A percentile compares a stretch with the other conserved stretches of the same genome.
phyloP scores from a whole-genome alignment of 805 yeast species.

The Yamadazyma endophytica region DNA sequence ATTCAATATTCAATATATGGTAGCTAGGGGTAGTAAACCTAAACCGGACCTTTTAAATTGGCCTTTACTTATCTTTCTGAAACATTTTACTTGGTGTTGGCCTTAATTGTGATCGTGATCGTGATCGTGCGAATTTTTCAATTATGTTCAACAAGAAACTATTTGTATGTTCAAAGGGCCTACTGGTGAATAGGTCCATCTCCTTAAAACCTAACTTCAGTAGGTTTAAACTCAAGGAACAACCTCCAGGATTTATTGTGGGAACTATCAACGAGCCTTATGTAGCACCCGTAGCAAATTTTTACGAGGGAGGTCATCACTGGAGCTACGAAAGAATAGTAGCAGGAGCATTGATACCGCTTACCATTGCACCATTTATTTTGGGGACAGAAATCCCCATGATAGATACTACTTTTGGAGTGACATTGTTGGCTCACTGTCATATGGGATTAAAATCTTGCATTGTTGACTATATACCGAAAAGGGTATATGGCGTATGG shows the following conservation, averaged over 20 bases:
- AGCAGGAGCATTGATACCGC: conserved; percentile 70
- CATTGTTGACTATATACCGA: conserved; percentile 88
- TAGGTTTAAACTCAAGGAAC: conserved; percentile 54
- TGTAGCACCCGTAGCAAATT: conserved; percentile 57
- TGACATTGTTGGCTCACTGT: conserved; percentile 68
- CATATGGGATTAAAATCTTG: conserved; percentile 88
- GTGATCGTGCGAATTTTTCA: conserved; percentile 8
- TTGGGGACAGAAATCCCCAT: conserved; percentile 69
- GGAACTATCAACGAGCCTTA: conserved; percentile 95
- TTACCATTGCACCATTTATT: conserved; percentile 69
- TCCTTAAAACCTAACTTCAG: conserved; percentile 43
- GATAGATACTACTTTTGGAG: conserved; percentile 66
- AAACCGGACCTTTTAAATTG: no score
- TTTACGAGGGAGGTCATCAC: conserved; percentile 79
- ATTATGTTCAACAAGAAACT: no score
- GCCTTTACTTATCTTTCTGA: no score
- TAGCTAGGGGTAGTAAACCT: no score
- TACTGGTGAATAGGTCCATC: conserved; percentile 11
- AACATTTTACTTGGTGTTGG: no score
- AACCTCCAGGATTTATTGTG: conserved; percentile 84
- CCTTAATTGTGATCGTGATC: no score
- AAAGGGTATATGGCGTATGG: conserved; percentile 76
- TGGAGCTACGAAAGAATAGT: conserved; percentile 87
- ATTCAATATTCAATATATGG: no score
- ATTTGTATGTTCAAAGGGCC: not conserved